phyloP scores from a whole-genome alignment of 768 basidiomycete species.

The Mycena polygramma region DNA sequence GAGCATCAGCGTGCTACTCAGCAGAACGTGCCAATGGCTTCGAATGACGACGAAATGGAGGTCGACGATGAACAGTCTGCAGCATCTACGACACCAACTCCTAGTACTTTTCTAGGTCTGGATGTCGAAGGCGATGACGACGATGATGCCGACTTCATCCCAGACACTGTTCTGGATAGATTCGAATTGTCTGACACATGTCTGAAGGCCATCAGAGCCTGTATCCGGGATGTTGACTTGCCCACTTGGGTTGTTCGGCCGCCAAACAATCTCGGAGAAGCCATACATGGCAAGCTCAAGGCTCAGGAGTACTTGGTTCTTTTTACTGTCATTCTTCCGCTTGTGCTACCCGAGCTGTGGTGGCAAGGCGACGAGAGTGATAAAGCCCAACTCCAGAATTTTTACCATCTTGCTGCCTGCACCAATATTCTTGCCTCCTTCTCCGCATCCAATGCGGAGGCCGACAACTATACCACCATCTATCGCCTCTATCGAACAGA shows the following conservation, averaged over 20 bases:
- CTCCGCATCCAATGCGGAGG: slow-evolving; percentile 25
- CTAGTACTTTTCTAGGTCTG: no score
- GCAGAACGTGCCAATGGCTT: neutral
- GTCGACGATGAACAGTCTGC: no score
- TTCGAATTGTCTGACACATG: neutral
- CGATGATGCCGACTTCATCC: slow-evolving; percentile 9
- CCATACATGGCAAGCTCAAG: slow-evolving; percentile 38
- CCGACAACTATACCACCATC: slow-evolving; percentile 17
- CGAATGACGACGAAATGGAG: no score
- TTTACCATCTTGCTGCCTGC: slow-evolving; percentile 26
- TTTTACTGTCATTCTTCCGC: slow-evolving; percentile 31
- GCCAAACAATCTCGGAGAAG: slow-evolving; percentile 39
- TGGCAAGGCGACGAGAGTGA: neutral
- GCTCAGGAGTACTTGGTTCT: slow-evolving; percentile 35
- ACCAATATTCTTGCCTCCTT: slow-evolving; percentile 35
- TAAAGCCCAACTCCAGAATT: slow-evolving; percentile 13
- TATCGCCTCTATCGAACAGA: slow-evolving; percentile 21
- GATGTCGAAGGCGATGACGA: neutral
- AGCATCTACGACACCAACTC: no score
- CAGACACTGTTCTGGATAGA: no score
- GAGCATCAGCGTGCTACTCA: no score
- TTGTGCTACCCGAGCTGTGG: slow-evolving; percentile 29
- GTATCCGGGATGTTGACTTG: slow-evolving; percentile 18
- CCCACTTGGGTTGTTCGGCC: slow-evolving; percentile 35
- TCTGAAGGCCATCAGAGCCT: neutral